These are phyloP conservation scores for Colletotrichum godetiae DNA, from an alignment of 2,329 filamentous ascomycete genomes.

Conservation along the genomic window DNA sequence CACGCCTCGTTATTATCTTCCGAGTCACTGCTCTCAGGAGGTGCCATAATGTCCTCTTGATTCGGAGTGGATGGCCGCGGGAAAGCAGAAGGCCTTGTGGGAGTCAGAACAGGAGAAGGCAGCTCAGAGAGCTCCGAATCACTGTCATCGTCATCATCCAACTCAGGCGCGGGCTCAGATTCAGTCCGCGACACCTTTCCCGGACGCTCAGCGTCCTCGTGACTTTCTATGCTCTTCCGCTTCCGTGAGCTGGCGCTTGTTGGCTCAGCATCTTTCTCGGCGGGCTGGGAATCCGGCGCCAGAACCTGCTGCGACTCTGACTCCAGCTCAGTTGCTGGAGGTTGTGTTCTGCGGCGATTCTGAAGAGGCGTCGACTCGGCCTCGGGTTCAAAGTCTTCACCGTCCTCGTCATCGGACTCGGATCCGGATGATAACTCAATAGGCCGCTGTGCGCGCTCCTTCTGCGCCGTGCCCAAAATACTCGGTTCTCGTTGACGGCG, in stretches of 20 bases:
- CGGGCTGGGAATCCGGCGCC: constrained; percentile 40
- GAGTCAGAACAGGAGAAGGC: constrained; percentile 47
- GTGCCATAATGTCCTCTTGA: constrained; percentile 63
- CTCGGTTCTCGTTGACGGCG: constrained; percentile 70
- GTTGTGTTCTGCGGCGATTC: constrained; percentile 58
- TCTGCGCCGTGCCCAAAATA: constrained; percentile 67
- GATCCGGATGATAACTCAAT: constrained; percentile 36
- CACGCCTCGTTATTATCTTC: constrained; percentile 57
- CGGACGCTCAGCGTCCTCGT: constrained; percentile 50
- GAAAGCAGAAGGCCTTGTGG: constrained; percentile 38
- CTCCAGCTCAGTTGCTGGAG: constrained; percentile 30
- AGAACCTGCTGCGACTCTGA: constrained; percentile 39
- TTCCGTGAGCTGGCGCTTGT: constrained; percentile 58
- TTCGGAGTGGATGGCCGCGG: constrained; percentile 56
- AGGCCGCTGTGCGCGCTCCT: constrained; percentile 42
- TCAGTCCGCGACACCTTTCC: constrained; percentile 49
- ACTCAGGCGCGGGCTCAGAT: constrained; percentile 38
- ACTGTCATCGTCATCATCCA: constrained; percentile 36
- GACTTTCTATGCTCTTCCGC: constrained; percentile 64
- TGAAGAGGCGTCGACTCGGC: constrained; percentile 74
- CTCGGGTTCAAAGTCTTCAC: constrained; percentile 65
- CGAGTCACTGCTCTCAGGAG: constrained; percentile 65
- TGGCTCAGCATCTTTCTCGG: constrained; percentile 37
- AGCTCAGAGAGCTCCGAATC: constrained; percentile 50
- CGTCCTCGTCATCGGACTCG: constrained; percentile 40